Evolutionary conservation across 2,329 filamentous ascomycete genomes (phyloP).

Genomic region (Stagonosporopsis rhizophila): DNA sequence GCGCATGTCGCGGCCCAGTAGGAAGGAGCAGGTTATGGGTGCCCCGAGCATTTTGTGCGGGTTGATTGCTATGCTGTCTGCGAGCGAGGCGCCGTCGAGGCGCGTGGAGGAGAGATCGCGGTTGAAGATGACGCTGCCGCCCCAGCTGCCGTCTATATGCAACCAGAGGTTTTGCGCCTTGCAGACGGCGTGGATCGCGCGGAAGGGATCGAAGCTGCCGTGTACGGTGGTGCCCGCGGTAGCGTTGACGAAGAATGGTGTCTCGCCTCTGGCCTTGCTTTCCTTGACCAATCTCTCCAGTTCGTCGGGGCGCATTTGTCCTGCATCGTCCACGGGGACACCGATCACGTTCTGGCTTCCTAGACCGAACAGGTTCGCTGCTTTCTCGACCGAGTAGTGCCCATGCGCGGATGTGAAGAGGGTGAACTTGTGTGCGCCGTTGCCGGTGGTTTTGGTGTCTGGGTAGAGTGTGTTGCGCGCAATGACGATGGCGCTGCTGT

Average conservation of each 20-base stretch:
- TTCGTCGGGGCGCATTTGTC: conserved; percentile 72
- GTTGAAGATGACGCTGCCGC: conserved; percentile 78
- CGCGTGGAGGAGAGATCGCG: conserved; percentile 66
- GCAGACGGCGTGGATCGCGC: conserved; percentile 73
- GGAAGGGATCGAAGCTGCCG: conserved; percentile 85
- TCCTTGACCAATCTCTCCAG: conserved; percentile 69
- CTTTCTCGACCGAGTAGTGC: conserved; percentile 95
- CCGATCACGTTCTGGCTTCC: conserved; percentile 75
- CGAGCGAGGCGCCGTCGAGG: conserved; percentile 73
- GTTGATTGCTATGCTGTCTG: conserved; percentile 85
- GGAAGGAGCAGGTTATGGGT: conserved; percentile 88
- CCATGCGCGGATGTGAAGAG: conserved; percentile 90
- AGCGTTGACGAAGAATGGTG: conserved; percentile 92
- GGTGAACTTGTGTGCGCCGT: conserved; percentile 70
- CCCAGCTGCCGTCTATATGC: conserved; percentile 93
- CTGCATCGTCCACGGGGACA: conserved; percentile 75
- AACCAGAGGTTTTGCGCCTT: conserved; percentile 80
- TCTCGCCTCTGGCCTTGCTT: conserved; percentile 72
- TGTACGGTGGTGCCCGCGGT: conserved; percentile 94
- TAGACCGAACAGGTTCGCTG: conserved; percentile 87
- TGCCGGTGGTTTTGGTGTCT: conserved; percentile 75
- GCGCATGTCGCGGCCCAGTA: conserved; percentile 77
- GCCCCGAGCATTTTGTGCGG: conserved; percentile 98
- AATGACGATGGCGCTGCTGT: conserved; percentile 83
- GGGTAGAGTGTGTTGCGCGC: conserved; percentile 88